Percentiles rank a stretch among this genome's conserved stretches.
These are phyloP conservation scores for Seminavis robusta DNA, from an alignment of 108 stramenopile genomes.

Conservation along the genomic window DNA sequence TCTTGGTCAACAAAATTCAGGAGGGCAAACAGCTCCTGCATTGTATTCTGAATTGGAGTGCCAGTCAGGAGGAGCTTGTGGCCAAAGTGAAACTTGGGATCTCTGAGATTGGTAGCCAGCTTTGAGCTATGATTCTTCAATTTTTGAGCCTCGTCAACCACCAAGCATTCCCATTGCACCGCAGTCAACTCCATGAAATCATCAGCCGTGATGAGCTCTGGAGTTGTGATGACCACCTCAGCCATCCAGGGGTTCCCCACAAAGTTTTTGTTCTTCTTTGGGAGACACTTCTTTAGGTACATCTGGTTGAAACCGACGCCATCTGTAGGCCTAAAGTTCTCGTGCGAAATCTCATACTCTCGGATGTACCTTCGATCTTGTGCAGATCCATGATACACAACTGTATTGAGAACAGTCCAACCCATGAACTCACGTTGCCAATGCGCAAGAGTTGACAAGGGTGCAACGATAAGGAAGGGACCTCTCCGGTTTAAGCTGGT, in stretches of 20 bases:
- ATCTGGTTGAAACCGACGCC: conserved; percentile 50
- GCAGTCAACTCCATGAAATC: conserved; percentile 73
- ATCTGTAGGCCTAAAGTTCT: conserved; percentile 48
- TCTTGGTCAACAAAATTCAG: conserved; percentile 81
- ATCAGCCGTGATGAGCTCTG: conserved; percentile 84
- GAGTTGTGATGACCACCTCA: conserved; percentile 88
- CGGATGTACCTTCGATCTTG: conserved; percentile 77
- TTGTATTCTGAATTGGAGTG: conserved; percentile 81
- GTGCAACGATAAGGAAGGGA: conserved; percentile 89
- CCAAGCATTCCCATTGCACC: conserved; percentile 81
- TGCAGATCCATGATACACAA: conserved; percentile 91
- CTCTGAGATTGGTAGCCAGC: conserved; percentile 79
- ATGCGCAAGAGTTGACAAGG: conserved; percentile 90
- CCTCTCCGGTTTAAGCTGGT: conserved; percentile 46
- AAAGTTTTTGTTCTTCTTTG: conserved; percentile 28
- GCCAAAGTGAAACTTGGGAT: conserved; percentile 65
- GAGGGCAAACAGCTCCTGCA: conserved; percentile 88
- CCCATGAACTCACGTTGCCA: conserved; percentile 91
- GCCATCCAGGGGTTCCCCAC: conserved; percentile 77
- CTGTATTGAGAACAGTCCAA: conserved; percentile 93
- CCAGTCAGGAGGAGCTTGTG: conserved; percentile 91
- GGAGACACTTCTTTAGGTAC: conserved; percentile 54
- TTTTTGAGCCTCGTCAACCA: conserved; percentile 90
- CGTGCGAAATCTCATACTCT: conserved; percentile 78
- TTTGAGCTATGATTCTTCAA: conserved; percentile 94